A percentile compares a stretch with the other conserved stretches of the same genome.
phyloP scores from a whole-genome alignment of 2,329 filamentous ascomycete species.

The Arthrobotrys iridis region DNA sequence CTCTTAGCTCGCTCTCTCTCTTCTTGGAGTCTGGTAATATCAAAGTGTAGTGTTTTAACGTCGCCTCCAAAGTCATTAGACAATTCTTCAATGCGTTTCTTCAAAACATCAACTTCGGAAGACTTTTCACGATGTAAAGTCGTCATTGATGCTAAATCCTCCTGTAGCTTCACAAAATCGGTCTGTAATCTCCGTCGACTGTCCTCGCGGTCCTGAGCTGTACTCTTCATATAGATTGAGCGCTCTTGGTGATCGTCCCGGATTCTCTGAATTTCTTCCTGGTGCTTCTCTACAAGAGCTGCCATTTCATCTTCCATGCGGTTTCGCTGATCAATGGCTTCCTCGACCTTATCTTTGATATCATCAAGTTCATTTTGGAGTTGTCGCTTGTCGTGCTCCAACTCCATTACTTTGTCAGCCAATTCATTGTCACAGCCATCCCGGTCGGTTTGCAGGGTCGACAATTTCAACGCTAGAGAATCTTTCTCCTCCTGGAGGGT shows the following conservation, averaged over 20 bases:
- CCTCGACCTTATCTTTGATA: constrained; percentile 67
- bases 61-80: constrained; percentile 58
- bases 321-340: constrained; percentile 68
- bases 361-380: constrained; percentile 68
- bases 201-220: constrained; percentile 79
- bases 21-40: constrained; percentile 57
- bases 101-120: constrained; percentile 61
- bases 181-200: constrained; percentile 73
- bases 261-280: constrained; percentile 75
- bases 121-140: constrained; percentile 63
- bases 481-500: constrained; percentile 47
- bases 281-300: constrained; percentile 68
- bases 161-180: constrained; percentile 66
- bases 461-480: constrained; percentile 26
- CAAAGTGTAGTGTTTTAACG: constrained; percentile 59
- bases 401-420: constrained; percentile 68
- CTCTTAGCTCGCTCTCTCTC: constrained; percentile 56
- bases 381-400: constrained; percentile 68
- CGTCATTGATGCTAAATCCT: constrained; percentile 65
- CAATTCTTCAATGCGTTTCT: constrained; percentile 58
- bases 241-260: constrained; percentile 66
- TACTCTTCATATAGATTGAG: constrained; percentile 77
- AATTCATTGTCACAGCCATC: constrained; percentile 63
- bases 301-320: constrained; percentile 69
- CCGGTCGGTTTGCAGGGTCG: constrained; percentile 41